Evolutionary conservation across 108 stramenopile species (phyloP).

Genomic region (Bacterosira constricta): DNA sequence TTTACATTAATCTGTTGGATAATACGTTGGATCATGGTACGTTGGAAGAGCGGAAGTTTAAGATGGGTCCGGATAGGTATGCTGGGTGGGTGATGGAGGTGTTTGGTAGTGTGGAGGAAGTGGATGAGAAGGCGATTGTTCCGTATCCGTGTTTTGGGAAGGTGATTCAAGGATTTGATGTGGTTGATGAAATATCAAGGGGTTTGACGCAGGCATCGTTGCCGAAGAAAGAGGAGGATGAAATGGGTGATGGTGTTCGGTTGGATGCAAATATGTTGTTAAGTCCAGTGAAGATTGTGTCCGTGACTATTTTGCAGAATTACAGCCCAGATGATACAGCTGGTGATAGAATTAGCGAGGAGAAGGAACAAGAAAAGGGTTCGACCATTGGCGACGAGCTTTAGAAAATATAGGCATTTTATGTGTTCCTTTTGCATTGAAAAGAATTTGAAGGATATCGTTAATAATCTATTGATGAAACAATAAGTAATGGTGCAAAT

Average conservation of each 20-base stretch:
- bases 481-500: too few species aligned
- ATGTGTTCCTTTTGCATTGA: too few species aligned
- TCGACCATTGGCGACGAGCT: not conserved
- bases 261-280: conserved; percentile 23
- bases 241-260: conserved; percentile 1
- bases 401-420: too few species aligned
- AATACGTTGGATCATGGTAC: conserved; percentile 92
- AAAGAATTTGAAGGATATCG: too few species aligned
- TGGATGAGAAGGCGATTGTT: conserved; percentile 42
- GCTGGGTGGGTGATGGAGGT: conserved; percentile 39
- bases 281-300: conserved; percentile 41
- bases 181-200: conserved; percentile 57
- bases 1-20: conserved; percentile 85
- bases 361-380: not conserved
- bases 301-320: conserved; percentile 31
- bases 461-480: too few species aligned
- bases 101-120: conserved; percentile 40
- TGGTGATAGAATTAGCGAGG: not conserved
- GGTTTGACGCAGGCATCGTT: conserved; percentile 29
- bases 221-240: conserved; percentile 14
- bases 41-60: conserved; percentile 49
- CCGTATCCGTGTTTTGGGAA: conserved; percentile 95
- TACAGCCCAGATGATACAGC: not conserved
- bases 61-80: conserved; percentile 29
- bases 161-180: conserved; percentile 71